phyloP scores from a whole-genome alignment of 805 yeast genomes.

The Maudiozyma bulderi region DNA sequence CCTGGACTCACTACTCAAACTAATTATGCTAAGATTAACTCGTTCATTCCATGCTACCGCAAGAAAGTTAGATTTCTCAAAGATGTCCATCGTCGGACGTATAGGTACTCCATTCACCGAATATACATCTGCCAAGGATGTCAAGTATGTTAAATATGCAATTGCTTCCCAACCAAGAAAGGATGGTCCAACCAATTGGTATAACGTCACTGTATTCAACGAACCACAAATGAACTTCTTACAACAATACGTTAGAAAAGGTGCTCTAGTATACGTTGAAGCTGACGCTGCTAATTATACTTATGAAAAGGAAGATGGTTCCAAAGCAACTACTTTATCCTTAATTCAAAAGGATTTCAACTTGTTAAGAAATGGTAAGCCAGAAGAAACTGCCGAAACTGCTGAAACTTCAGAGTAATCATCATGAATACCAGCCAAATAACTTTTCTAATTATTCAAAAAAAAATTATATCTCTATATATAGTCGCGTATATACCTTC shows the following conservation, averaged over 20 bases:
- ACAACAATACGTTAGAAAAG: slow-evolving; percentile 50
- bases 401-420: slow-evolving; percentile 1
- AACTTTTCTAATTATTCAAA: not conserved
- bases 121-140: slow-evolving; percentile 53
- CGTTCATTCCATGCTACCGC: slow-evolving; percentile 29
- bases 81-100: slow-evolving; percentile 73
- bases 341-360: slow-evolving; percentile 40
- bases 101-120: slow-evolving; percentile 59
- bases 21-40: slow-evolving; percentile 18
- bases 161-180: slow-evolving; percentile 66
- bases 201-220: slow-evolving; percentile 68
- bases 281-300: slow-evolving; percentile 50
- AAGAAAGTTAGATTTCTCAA: slow-evolving; percentile 45
- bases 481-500: no score
- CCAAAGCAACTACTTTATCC: slow-evolving; percentile 39
- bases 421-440: not conserved
- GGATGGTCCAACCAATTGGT: slow-evolving; percentile 60
- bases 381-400: slow-evolving; percentile 8
- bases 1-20: slow-evolving; percentile 4
- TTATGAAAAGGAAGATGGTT: slow-evolving; percentile 53
- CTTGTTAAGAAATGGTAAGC: slow-evolving; percentile 20
- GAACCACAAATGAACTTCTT: slow-evolving; percentile 55
- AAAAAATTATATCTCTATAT: no score
- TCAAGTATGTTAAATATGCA: slow-evolving; percentile 62
- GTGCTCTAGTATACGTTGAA: slow-evolving; percentile 57